Conservation (phyloP, 1,139 yeast genomes). For the Geotrichum phurueaensis region DNA sequence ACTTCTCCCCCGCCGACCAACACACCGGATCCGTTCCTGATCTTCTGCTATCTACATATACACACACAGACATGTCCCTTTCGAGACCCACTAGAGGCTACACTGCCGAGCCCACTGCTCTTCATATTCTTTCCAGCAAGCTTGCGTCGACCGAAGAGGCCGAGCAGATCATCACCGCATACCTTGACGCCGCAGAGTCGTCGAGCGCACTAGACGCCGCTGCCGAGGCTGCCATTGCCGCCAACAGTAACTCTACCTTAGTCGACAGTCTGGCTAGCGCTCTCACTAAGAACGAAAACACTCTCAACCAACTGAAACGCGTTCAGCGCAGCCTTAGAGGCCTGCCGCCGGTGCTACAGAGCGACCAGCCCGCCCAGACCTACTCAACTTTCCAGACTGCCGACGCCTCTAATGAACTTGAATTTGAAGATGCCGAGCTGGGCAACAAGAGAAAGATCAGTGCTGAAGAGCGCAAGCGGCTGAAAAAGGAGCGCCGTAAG, state of each 20-base stretch:
- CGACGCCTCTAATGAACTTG: slow-evolving; percentile 10
- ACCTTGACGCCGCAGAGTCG: slow-evolving; percentile 44
- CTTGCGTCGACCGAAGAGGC: slow-evolving; percentile 34
- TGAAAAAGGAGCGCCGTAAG: slow-evolving; percentile 40
- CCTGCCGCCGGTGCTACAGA: slow-evolving; percentile 51
- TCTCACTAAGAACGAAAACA: slow-evolving; percentile 26
- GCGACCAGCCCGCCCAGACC: slow-evolving; percentile 17
- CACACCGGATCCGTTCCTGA: not conserved
- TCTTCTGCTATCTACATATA: not conserved
- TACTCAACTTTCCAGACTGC: slow-evolving; percentile 1
- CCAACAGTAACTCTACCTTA: slow-evolving; percentile 7
- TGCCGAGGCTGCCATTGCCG: slow-evolving; percentile 32
- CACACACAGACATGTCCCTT: not conserved
- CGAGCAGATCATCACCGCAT: slow-evolving; percentile 43
- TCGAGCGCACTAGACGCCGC: slow-evolving; percentile 22
- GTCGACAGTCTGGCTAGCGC: slow-evolving; percentile 15
- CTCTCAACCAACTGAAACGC: slow-evolving; percentile 56
- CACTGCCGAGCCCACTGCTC: slow-evolving; percentile 24
- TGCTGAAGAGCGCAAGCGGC: slow-evolving; percentile 36
- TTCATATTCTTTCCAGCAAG: slow-evolving; percentile 25
- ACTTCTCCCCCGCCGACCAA: not conserved
- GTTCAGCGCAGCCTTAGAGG: slow-evolving; percentile 70
- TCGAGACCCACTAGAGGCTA: not conserved
- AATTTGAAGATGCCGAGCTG: slow-evolving; percentile 1
- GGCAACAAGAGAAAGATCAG: slow-evolving; percentile 20